These are phyloP conservation scores for Lipomyces starkeyi DNA, from an alignment of 805 yeast genomes.

Conservation along the genomic window DNA sequence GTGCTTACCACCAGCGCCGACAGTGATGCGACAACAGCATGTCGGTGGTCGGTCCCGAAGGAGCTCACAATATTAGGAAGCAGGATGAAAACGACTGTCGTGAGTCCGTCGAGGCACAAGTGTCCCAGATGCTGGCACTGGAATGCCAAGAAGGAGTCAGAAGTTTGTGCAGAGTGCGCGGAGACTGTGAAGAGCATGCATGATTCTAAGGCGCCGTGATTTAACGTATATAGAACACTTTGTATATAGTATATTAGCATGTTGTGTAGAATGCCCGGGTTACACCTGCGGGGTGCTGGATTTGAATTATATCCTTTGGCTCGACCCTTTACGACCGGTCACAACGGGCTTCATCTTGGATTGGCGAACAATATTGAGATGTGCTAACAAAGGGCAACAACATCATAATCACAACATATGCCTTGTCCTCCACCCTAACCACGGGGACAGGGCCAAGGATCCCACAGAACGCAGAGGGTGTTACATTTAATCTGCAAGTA, in stretches of 20 bases:
- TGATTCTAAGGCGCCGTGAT: neutral
- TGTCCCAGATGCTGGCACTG: conserved; percentile 97
- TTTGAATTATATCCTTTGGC: too few species aligned
- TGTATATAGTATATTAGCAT: neutral
- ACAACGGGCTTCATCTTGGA: too few species aligned
- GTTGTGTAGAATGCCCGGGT: too few species aligned
- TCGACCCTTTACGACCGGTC: too few species aligned
- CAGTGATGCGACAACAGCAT: neutral
- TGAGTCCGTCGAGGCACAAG: conserved; percentile 58
- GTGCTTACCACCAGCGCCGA: conserved; percentile 37
- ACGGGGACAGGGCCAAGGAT: too few species aligned
- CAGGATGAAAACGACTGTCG: conserved; percentile 49
- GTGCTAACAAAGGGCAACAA: too few species aligned
- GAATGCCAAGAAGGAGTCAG: conserved; percentile 57
- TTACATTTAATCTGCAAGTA: too few species aligned
- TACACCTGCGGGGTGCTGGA: too few species aligned
- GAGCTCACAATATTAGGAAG: conserved; percentile 45
- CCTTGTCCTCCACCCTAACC: too few species aligned
- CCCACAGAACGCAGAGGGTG: too few species aligned
- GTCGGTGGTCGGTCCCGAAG: conserved; percentile 33
- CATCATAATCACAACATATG: too few species aligned
- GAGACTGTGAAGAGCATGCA: conserved; percentile 12
- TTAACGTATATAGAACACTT: neutral
- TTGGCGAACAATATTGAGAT: too few species aligned
- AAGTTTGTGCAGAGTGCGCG: conserved; percentile 72